A percentile compares a stretch with the other conserved stretches of the same genome.
phyloP scores from a whole-genome alignment of 768 basidiomycete genomes.

The Lyophyllum semitale region DNA sequence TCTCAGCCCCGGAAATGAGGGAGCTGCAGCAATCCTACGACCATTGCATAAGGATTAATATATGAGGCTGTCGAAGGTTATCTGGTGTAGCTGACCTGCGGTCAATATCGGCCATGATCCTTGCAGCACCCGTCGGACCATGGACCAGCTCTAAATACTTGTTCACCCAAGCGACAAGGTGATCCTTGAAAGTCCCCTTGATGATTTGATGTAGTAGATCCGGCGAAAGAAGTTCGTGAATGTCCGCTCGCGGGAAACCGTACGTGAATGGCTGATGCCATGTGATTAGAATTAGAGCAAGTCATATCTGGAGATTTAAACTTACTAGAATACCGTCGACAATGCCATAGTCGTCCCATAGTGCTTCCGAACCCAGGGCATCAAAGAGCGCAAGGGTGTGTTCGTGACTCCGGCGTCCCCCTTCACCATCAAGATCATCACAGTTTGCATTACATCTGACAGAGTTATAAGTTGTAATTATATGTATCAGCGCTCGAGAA shows the following conservation, averaged over 20 bases:
- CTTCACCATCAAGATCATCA: constrained; percentile 4
- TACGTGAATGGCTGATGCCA: constrained; percentile 6
- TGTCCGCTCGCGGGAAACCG: too few relatives aligned
- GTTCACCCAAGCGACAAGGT: constrained; percentile 16
- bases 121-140: constrained; percentile 12
- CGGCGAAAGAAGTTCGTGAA: too few relatives aligned
- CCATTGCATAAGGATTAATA: too few relatives aligned
- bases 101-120: constrained; percentile 36
- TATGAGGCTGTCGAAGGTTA: too few relatives aligned
- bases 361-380: neutral
- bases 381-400: neutral
- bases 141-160: constrained; percentile 23
- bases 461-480: neutral
- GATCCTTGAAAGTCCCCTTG: too few relatives aligned
- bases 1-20: constrained; percentile 6
- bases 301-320: neutral
- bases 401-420: neutral
- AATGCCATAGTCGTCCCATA: constrained; percentile 2
- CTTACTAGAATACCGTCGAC: neutral
- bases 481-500: neutral
- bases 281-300: neutral
- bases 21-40: constrained; percentile 24
- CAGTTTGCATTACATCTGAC: neutral
- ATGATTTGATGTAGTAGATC: too few relatives aligned
- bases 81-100: constrained; percentile 32